Percentiles rank a stretch among this genome's conserved stretches.
These are phyloP conservation scores for Lactifluus pinguis DNA, from an alignment of 768 basidiomycete genomes.

Conservation along the genomic window DNA sequence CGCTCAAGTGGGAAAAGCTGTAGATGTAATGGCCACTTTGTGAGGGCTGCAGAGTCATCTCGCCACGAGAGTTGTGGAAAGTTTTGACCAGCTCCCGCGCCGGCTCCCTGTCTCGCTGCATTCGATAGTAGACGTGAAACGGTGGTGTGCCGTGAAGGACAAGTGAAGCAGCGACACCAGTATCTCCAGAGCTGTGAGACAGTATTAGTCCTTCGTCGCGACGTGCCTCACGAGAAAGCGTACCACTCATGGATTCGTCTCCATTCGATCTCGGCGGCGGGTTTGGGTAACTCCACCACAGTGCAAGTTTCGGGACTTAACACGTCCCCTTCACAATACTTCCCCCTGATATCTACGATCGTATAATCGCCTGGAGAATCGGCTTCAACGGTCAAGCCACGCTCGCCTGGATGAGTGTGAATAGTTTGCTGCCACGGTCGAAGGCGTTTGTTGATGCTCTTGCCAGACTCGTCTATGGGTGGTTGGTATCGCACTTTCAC, in stretches of 20 bases:
- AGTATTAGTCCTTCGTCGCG: not conserved
- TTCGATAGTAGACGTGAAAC: conserved; percentile 74
- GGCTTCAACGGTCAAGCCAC: conserved; percentile 41
- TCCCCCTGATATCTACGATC: conserved; percentile 61
- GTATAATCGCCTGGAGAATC: conserved; percentile 70
- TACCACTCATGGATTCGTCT: conserved; percentile 88
- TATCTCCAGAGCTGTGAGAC: conserved; percentile 67
- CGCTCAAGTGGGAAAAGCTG: conserved; percentile 69
- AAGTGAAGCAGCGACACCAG: conserved; percentile 80
- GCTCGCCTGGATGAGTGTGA: conserved; percentile 37
- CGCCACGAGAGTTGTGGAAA: conserved; percentile 64
- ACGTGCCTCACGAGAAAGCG: conserved; percentile 16
- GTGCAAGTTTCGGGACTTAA: conserved; percentile 73
- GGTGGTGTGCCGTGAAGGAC: conserved; percentile 85
- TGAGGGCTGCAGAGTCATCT: conserved; percentile 79
- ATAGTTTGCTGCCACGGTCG: conserved; percentile 60
- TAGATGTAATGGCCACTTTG: conserved; percentile 86
- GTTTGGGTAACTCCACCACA: conserved; percentile 66
- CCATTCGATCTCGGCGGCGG: conserved; percentile 82
- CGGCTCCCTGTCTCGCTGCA: conserved; percentile 60
- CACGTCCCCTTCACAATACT: conserved; percentile 76
- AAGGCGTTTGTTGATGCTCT: conserved; percentile 31
- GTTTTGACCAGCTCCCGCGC: conserved; percentile 49
- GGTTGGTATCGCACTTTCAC: conserved; percentile 57
- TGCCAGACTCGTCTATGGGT: conserved; percentile 29